Evolutionary conservation across 768 basidiomycete species (phyloP), one percentile per base, ranked within the genome.

Genomic region (Lentinus brumalis): DNA sequence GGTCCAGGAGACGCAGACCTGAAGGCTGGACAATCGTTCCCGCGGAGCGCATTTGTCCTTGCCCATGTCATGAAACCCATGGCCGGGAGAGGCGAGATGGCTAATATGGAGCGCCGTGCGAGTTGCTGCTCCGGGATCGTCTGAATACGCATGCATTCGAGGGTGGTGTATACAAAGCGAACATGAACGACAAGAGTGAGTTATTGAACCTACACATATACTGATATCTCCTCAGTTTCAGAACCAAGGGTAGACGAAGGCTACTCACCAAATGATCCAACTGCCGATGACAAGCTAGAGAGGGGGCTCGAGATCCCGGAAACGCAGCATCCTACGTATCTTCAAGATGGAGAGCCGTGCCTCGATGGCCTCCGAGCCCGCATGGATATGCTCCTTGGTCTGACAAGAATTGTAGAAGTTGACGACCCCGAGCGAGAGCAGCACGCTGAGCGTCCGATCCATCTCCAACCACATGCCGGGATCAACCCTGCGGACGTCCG

Each of bases 361-460:
- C 14, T 50, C 45, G 44, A 63, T 63, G 31, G 57, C 53, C n/a
- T 16, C 40, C 30, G 26, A 4, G 21, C 57, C 62, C 3, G 47
- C 53, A 14, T 47, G 44, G 44, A 59, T 42, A 40, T 63, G 62
- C 31, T 54, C 21, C 18, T 50, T 18, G 29, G 56, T 54, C 1
- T 35, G 29, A 40, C 62, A 63, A n/a, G 58, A 39, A 35, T 63
- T 63, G 21, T 44, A 46, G 44, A 63, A 46, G 32, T 52, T 39
- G 32, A 63, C 62, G 10, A 42, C 50, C 4, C 57, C 49, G 21
- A 63, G 62, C 57, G 62, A 55, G 21, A 53, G 54, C 26, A 63
- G 54, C 12, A 56, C 62, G 50, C 57, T 56, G 16, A 63, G 49
- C 44, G 57, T 56, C 53, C 52, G 41, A 29, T 63, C 53, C 62